These are phyloP conservation scores for Saccharomycodes ludwigii DNA, from an alignment of 805 yeast genomes.

Conservation along the genomic window DNA sequence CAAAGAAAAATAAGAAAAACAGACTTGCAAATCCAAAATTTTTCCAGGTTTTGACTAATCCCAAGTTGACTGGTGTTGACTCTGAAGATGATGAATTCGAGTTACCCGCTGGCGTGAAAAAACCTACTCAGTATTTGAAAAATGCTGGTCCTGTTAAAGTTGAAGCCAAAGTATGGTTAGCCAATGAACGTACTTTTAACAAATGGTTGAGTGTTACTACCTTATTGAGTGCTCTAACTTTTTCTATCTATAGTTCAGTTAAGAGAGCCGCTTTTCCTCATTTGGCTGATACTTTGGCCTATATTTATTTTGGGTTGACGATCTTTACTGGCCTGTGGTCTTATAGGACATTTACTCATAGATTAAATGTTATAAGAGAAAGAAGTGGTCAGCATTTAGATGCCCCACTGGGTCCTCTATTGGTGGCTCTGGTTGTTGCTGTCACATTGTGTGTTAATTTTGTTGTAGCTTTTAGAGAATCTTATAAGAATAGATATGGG, in stretches of 20 bases:
- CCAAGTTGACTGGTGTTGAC: constrained; percentile 44
- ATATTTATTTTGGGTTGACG: constrained; percentile 68
- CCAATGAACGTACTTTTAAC: constrained; percentile 94
- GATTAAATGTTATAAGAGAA: constrained; percentile 62
- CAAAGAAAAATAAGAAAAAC: constrained; percentile 18
- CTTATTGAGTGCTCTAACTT: constrained; percentile 72
- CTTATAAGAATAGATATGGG: constrained; percentile 14
- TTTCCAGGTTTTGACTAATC: constrained; percentile 26
- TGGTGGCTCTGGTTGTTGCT: constrained; percentile 59
- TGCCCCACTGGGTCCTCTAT: constrained; percentile 78
- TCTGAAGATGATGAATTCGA: constrained; percentile 81
- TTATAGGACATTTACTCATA: constrained; percentile 56
- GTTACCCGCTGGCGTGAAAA: constrained; percentile 80
- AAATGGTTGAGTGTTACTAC: constrained; percentile 90
- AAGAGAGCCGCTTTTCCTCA: constrained; percentile 48
- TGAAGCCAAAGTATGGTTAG: constrained; percentile 97
- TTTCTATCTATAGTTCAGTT: constrained; percentile 70
- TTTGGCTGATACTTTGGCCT: constrained; percentile 61
- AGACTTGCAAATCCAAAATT: constrained; percentile 18
- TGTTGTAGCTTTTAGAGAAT: constrained; percentile 43
- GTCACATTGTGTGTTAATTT: constrained; percentile 62
- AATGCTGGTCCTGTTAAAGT: constrained; percentile 88
- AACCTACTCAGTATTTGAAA: constrained; percentile 68
- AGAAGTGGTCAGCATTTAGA: constrained; percentile 84
- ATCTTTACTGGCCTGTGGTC: constrained; percentile 86